Base-by-base conservation (phyloP, 2,329 filamentous ascomycete species). In the Trichoderma sp. region DNA sequence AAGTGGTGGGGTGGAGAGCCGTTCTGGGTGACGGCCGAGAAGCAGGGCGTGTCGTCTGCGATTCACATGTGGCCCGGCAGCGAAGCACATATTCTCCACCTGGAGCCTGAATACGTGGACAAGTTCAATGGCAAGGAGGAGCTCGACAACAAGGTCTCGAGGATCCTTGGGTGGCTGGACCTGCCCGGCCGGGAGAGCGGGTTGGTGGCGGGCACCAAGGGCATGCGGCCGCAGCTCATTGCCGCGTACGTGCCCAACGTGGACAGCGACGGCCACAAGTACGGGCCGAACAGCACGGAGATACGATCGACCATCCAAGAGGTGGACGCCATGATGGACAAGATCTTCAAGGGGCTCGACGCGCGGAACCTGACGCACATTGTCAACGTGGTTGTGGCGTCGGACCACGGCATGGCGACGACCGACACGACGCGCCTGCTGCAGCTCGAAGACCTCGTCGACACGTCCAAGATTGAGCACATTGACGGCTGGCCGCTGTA, bases 31-130 rank as follows among this genome's bases (percentile, higher is more conserved):
- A 96, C 94, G 1, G 94, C 94, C 5, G 95, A 98, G 79, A 86
- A 85, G 65, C 90, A 92, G 70, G 90, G 90, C 6, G 82, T 96
- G 39, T 85, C 86, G 64, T 88, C 89, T 34, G 95, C 92, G 0
- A 88, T 99, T 28, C 95, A 99, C 75, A 99, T 99, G 95, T 99
- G 95, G 95, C 95, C 95, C 1, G 95, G 95, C 2, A 96, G 91
- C 50, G 95, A 99, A 78, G 93, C 93, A 6, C 89, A 92, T 74
- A 90, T 96, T 67, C 82, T 87, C 14, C 81, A 83, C n/a, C 81
- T 88, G 19, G 88, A 93, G 68, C 92, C 93, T 2, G 88, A 87
- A 10, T 92, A 92, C 72, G 76, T 98, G 56, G 95, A 98, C 78
- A 89, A 88, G 71, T 99, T 86, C 79, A 94, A 97, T 70, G 88